Percentiles rank a stretch among this genome's conserved stretches.
These are phyloP conservation scores for Vigna unguiculata DNA, from an alignment of 306 rosid species.

Conservation along the genomic window DNA sequence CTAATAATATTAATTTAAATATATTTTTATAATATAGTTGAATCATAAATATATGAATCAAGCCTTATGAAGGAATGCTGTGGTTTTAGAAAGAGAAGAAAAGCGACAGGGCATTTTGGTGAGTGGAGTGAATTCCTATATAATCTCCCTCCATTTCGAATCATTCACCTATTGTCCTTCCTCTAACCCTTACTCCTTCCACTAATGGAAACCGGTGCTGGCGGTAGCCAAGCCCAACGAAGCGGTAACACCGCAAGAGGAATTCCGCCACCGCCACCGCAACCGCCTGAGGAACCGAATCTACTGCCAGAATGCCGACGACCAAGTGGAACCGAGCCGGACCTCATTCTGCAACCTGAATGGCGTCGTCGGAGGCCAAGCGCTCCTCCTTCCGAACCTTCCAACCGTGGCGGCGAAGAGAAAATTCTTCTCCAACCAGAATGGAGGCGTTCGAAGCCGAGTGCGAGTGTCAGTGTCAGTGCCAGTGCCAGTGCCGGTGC, in stretches of 20 bases:
- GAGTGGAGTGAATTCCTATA: neutral
- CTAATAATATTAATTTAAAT: too few relatives aligned
- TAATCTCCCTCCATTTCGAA: neutral
- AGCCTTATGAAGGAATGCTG: too few relatives aligned
- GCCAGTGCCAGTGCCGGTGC: neutral
- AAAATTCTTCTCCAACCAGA: slow-evolving; percentile 35
- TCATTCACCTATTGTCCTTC: neutral
- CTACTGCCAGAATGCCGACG: slow-evolving; percentile 47
- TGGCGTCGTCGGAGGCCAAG: slow-evolving; percentile 38
- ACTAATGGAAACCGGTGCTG: slow-evolving; percentile 38
- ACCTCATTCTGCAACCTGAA: slow-evolving; percentile 47
- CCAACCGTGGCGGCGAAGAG: neutral
- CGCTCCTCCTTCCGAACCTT: neutral
- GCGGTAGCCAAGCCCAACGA: neutral
- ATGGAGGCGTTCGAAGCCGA: slow-evolving; percentile 35
- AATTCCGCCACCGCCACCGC: slow-evolving; percentile 28
- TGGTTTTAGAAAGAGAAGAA: too few relatives aligned
- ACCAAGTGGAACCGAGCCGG: neutral
- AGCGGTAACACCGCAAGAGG: slow-evolving; percentile 9
- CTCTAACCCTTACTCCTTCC: slow-evolving; percentile 22
- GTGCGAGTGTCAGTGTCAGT: neutral
- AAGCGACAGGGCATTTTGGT: slow-evolving; percentile 17
- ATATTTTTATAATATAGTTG: too few relatives aligned
- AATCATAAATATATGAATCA: too few relatives aligned
- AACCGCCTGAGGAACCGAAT: slow-evolving; percentile 10